phyloP scores from a whole-genome alignment of 2,329 filamentous ascomycete genomes.

The Aspergillus awamori region DNA sequence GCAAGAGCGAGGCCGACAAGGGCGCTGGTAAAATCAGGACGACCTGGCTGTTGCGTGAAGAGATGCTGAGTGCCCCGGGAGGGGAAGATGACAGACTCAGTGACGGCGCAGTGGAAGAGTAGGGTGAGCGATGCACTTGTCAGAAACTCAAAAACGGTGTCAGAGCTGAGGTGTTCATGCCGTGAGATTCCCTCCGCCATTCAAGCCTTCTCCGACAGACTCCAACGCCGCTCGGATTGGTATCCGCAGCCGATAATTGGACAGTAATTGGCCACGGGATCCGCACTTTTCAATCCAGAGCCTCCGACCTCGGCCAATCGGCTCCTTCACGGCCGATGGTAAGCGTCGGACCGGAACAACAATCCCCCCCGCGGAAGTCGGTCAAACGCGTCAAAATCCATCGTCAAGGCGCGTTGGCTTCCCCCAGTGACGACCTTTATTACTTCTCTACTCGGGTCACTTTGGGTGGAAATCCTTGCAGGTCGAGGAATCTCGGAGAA shows the following conservation, averaged over 20 bases:
- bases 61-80: neutral
- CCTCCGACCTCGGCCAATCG: conserved; percentile 23
- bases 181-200: neutral
- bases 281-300: conserved; percentile 2
- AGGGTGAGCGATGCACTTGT: neutral
- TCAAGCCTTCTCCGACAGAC: neutral
- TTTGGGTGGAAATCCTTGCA: neutral
- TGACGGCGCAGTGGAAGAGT: neutral
- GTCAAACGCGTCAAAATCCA: conserved; percentile 24
- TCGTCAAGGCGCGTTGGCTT: neutral
- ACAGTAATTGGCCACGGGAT: conserved; percentile 7
- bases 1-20: neutral
- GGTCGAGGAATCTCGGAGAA: neutral
- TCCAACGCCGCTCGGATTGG: neutral
- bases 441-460: neutral
- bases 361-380: conserved; percentile 5
- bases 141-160: conserved; percentile 2
- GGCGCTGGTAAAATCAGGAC: neutral
- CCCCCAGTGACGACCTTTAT: neutral
- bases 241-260: conserved; percentile 5
- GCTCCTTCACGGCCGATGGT: conserved; percentile 11
- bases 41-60: neutral
- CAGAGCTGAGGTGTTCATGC: conserved; percentile 2
- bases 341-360: conserved; percentile 26
- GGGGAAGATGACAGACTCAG: neutral